phyloP scores from a whole-genome alignment of 2,329 filamentous ascomycete species.

The Penicillium janthinellum region DNA sequence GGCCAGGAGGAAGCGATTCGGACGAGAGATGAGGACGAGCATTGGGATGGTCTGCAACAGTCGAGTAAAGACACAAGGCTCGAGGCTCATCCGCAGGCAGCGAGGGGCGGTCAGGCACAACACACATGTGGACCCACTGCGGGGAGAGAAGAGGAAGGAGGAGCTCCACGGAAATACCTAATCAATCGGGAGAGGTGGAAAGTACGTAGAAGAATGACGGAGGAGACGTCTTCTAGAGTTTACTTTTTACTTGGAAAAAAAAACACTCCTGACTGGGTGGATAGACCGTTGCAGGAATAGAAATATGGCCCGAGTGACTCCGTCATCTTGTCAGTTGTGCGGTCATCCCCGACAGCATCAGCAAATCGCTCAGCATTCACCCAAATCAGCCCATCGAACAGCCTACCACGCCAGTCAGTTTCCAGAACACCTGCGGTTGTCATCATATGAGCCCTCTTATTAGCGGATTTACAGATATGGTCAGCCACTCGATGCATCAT shows the following conservation, averaged over 20 bases:
- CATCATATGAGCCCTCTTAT: conserved; percentile 9
- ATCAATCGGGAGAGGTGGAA: not conserved
- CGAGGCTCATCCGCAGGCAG: conserved; percentile 17
- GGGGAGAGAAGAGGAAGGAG: conserved; percentile 8
- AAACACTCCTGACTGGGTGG: not conserved
- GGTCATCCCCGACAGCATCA: not conserved
- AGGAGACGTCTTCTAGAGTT: not conserved
- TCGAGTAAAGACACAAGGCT: conserved; percentile 7
- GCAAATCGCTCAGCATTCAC: not conserved
- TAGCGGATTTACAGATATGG: too few relatives aligned
- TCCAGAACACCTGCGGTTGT: conserved; percentile 6
- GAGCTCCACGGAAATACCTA: not conserved
- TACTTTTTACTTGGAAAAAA: too few relatives aligned
- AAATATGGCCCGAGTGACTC: not conserved
- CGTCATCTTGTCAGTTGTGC: not conserved
- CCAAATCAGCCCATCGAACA: not conserved
- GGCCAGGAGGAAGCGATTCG: conserved; percentile 9
- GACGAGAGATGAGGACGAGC: conserved; percentile 7
- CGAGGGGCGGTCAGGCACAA: conserved; percentile 31
- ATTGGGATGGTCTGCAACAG: conserved; percentile 1
- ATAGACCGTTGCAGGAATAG: not conserved
- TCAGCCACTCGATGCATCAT: not conserved
- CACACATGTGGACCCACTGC: conserved; percentile 25
- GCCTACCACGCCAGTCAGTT: not conserved
- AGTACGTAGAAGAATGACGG: not conserved